These are phyloP conservation scores for Epichloe typhina DNA, from an alignment of 2,329 filamentous ascomycete species.

Conservation along the genomic window DNA sequence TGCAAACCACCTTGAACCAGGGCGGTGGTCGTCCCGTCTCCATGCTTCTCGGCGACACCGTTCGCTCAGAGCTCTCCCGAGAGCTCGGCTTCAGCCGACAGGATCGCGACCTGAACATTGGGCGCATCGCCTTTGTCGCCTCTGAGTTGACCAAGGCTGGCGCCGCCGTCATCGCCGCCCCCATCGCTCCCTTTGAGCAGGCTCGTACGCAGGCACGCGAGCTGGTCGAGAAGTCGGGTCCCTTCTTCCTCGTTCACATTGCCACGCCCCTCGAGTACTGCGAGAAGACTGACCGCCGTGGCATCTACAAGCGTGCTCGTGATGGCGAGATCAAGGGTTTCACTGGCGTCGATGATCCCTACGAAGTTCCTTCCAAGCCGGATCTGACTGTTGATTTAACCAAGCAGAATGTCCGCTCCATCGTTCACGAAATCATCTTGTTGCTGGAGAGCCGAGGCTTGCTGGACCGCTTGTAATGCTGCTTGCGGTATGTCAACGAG, in stretches of 20 bases:
- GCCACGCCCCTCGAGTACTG: constrained; percentile 83
- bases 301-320: constrained; percentile 75
- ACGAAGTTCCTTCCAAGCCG: constrained; percentile 71
- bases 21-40: constrained; percentile 91
- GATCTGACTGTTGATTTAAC: constrained; percentile 75
- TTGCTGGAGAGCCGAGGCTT: constrained; percentile 81
- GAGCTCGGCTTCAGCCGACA: constrained; percentile 91
- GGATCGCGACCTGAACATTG: constrained; percentile 90
- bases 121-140: constrained; percentile 90
- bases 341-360: constrained; percentile 95
- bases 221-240: constrained; percentile 74
- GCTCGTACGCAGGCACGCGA: constrained; percentile 68
- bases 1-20: constrained; percentile 96
- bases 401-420: constrained; percentile 79
- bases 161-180: constrained; percentile 88
- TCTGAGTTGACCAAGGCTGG: constrained; percentile 87
- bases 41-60: constrained; percentile 88
- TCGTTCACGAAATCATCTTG: constrained; percentile 93
- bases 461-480: constrained; percentile 53
- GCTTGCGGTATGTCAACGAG: background rate
- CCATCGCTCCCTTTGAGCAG: constrained; percentile 83
- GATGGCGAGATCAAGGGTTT: constrained; percentile 93
- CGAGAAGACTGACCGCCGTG: constrained; percentile 89
- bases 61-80: constrained; percentile 81
- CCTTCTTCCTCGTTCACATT: constrained; percentile 92